phyloP scores from a whole-genome alignment of 768 basidiomycete genomes.

The Pleurotus citrinopileatus region DNA sequence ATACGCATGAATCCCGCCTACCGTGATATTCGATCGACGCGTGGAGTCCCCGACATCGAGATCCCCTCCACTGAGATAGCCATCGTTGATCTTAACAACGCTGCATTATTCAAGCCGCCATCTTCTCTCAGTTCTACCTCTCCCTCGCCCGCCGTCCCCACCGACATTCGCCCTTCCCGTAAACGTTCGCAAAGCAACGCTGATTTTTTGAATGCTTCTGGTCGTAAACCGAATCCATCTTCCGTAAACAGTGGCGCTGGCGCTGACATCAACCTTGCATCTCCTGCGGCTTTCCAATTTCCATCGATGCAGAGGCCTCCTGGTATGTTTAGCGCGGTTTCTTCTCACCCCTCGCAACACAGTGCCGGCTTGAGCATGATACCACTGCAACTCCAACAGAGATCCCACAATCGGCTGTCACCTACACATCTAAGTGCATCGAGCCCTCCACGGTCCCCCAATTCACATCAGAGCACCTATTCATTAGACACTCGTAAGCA shows the following conservation, averaged over 20 bases:
- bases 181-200: slow-evolving; percentile 43
- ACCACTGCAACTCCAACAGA: slow-evolving; percentile 17
- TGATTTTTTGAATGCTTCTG: slow-evolving; percentile 19
- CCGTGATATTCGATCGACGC: slow-evolving; percentile 18
- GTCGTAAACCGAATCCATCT: slow-evolving; percentile 9
- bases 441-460: slow-evolving; percentile 25
- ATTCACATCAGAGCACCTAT: slow-evolving; percentile 52
- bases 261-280: slow-evolving; percentile 26
- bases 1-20: slow-evolving; percentile 16
- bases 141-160: slow-evolving; percentile 17
- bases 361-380: slow-evolving; percentile 13
- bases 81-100: slow-evolving; percentile 14
- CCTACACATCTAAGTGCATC: slow-evolving; percentile 29
- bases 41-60: slow-evolving; percentile 35
- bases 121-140: slow-evolving; percentile 14
- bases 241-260: slow-evolving; percentile 11
- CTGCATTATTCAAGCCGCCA: slow-evolving; percentile 16
- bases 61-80: slow-evolving; percentile 27
- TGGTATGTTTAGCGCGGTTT: slow-evolving; percentile 11
- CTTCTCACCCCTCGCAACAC: slow-evolving; percentile 10
- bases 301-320: slow-evolving; percentile 23
- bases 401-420: slow-evolving; percentile 22
- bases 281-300: slow-evolving; percentile 42
- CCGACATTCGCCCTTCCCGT: slow-evolving; percentile 27
- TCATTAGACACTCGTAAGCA: slow-evolving; percentile 47